Base-by-base conservation (phyloP, 345 rosid species). In the Lepidium sativum region DNA sequence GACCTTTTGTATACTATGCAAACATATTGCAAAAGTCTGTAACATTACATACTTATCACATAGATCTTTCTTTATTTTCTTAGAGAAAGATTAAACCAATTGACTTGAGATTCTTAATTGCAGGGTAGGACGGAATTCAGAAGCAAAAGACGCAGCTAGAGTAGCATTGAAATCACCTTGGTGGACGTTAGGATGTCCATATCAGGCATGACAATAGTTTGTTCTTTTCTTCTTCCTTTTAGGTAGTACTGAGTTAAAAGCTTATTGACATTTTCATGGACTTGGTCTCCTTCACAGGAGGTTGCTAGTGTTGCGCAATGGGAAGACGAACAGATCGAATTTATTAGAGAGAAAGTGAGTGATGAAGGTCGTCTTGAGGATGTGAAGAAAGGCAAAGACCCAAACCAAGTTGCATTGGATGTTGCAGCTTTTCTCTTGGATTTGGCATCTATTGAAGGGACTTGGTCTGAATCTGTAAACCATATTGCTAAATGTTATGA, bases 291-390 rank as follows among this genome's bases (percentile, higher is more conserved):
- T 39, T 14, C 64, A 45, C 78, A 88, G 95, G 87, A 88, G 35
- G 95, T 78, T 63, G 95, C 95, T 13, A 57, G 66, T 52, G 75
- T 85, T 47, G 95, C 96, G 10, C 90, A 81, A 44, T 92, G 98
- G 98, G 96, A 92, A 47, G 96, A 85, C 57, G 92, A 92, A 62
- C 96, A 86, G 65, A 88, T 92, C 9, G 96, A 92, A 70, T 92
- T 82, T 75, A 72, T 86, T 38, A 81, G 73, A 62, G 96, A 92
- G 78, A 92, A 85, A 75, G 83, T 86, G 55, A 75, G 87, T 0
- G 86, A 85, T 63, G 95, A 83, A 71, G 98, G 98, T 62, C 82
- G 81, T 65, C 72, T 35, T 45, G 98, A 85, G 31, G 96, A 88
- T 77, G 42, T 91, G 17, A 86, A 86, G 78, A 88, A 86, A 69